Base-by-base conservation (phyloP, 805 yeast species). In the Metschnikowia cerradonensis region DNA sequence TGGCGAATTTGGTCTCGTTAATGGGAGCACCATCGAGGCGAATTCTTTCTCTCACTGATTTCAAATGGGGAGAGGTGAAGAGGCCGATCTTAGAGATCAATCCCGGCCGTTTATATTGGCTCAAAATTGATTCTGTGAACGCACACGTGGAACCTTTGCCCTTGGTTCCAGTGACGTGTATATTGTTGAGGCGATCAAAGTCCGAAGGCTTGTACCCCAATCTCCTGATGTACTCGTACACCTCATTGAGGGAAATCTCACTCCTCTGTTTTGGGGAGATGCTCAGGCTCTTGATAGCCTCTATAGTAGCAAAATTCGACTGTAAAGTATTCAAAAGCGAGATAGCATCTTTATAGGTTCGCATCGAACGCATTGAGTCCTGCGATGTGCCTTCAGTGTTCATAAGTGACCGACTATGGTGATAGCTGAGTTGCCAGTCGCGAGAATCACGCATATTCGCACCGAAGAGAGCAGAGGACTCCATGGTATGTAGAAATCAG, bases 131-230 rank as follows among this genome's bases (percentile, higher is more conserved):
- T 60, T 88, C 88, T 2, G 90, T 81, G 64, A 94, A 94, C 0
- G 99, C 97, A 68, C 97, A 92, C 0, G 98, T 92, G 0, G 97
- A 90, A 1, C 99, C 99, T 70, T 94, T 94, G 13, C 99, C 99
- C 66, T 94, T 94, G 1, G 99, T 94, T 19, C 99, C 99, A 0
- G 99, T 91, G 35, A 95, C 86, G 63, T 94, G 99, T 39, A 94
- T 78, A 2, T 90, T 77, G 59, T 91, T 91, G 59, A 94, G 67
- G 53, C 68, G 76, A 68, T 91, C 81, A 63, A 89, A 82, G 55
- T 88, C 96, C 3, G 70, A 59, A 1, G 88, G 82, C 32, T 57
- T 52, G 60, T 73, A 73, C 0, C 77, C 77, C 56, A 73, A 58
- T 53, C 77, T 56, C 31, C 73, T 55, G 26, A 67, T 67, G 52